Evolutionary conservation across 345 rosid species (phyloP).

Genomic region (Linum trigynum): DNA sequence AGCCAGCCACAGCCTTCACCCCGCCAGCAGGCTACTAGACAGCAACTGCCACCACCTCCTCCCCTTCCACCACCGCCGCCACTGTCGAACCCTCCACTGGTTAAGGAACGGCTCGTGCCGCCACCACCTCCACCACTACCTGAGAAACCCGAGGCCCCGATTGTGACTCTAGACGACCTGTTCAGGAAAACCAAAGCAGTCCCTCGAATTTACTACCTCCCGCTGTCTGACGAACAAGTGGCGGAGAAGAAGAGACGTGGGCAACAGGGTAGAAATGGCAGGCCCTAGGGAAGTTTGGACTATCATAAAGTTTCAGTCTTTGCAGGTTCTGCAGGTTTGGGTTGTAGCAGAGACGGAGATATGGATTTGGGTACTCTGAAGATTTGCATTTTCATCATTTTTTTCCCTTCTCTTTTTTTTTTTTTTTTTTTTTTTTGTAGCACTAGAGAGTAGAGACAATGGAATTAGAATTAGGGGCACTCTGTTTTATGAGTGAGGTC

Average conservation of each 20-base stretch:
- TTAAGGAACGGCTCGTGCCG: conserved; percentile 44
- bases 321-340: conserved; percentile 20
- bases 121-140: conserved; percentile 57
- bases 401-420: conserved; percentile 8
- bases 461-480: not conserved
- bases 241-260: conserved; percentile 49
- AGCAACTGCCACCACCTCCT: conserved; percentile 50
- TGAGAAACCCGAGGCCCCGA: conserved; percentile 73
- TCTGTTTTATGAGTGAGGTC: not conserved
- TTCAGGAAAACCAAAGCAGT: conserved; percentile 86
- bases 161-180: conserved; percentile 87
- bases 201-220: conserved; percentile 94
- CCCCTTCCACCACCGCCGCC: conserved; percentile 59
- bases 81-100: conserved; percentile 33
- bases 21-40: conserved; percentile 41
- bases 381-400: conserved; percentile 26
- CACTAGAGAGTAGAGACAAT: not conserved
- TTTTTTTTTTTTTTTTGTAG: conserved; percentile 19
- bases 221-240: conserved; percentile 82
- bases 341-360: conserved; percentile 20
- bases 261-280: conserved; percentile 24
- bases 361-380: conserved; percentile 24
- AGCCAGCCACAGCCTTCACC: conserved; percentile 44
- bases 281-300: conserved; percentile 33
- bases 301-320: conserved; percentile 17